Percentiles rank a stretch among this genome's conserved stretches.
phyloP scores from a whole-genome alignment of 305 asterid species.

The Solanum hybrid region DNA sequence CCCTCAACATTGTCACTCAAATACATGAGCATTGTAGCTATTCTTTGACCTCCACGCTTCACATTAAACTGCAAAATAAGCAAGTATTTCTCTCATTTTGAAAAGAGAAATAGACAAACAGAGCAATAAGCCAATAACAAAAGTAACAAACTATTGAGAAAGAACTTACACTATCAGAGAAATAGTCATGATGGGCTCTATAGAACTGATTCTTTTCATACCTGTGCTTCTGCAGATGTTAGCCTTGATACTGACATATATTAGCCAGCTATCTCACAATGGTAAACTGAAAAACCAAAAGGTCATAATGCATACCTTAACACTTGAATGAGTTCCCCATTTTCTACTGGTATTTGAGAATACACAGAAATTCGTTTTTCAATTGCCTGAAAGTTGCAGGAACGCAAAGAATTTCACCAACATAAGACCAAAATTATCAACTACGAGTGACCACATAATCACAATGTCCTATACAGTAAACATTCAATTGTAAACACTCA shows the following conservation, averaged over 20 bases:
- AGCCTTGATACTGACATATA: slow-evolving; percentile 42
- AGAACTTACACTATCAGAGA: slow-evolving; percentile 61
- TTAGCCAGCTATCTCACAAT: slow-evolving; percentile 2
- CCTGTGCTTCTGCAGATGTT: slow-evolving; percentile 86
- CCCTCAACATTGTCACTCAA: slow-evolving; percentile 79
- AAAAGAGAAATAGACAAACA: slow-evolving; percentile 3
- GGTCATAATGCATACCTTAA: slow-evolving; percentile 39
- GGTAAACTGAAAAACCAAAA: slow-evolving; percentile 2
- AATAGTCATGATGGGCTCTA: slow-evolving; percentile 82
- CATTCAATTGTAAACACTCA: slow-evolving; percentile 2
- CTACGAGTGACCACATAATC: background rate
- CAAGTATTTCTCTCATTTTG: slow-evolving; percentile 3
- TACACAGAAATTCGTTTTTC: slow-evolving; percentile 82
- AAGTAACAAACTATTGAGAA: background rate
- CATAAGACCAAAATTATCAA: background rate
- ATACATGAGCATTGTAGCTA: slow-evolving; percentile 91
- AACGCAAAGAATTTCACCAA: background rate
- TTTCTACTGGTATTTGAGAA: slow-evolving; percentile 76
- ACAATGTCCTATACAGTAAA: background rate
- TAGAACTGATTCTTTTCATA: slow-evolving; percentile 72
- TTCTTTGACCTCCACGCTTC: slow-evolving; percentile 84
- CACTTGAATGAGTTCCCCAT: slow-evolving; percentile 89
- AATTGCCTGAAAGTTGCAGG: slow-evolving; percentile 46
- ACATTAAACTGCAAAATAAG: slow-evolving; percentile 54
- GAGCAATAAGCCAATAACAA: background rate